Evolutionary conservation across 805 yeast genomes (phyloP), one percentile per base, ranked within the genome.

Genomic region (Teunomyces lycoperdinae): DNA sequence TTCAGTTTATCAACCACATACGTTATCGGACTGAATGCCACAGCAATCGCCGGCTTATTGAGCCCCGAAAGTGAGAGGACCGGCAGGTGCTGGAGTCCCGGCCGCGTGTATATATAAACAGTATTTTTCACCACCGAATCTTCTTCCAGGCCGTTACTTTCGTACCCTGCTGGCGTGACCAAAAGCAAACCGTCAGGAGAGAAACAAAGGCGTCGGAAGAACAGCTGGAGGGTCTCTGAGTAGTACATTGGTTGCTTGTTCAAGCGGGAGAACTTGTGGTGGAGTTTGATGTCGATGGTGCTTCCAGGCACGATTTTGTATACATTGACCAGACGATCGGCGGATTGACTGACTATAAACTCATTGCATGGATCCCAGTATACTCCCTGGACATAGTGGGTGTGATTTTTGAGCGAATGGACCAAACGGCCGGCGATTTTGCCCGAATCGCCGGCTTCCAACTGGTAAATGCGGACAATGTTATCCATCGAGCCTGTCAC

Each of bases 401-500:
- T 72, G 65, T 94, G 98, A 49, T 87, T 89, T 5, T 80, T 80
- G 50, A 84, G 72, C 54, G 81, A 2, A 75, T 75, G 1, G 63
- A 46, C 41, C 11, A 49, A 27, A 26, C 32, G 36, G 9, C 49
- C 53, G 2, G 43, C 26, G 33, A 47, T 8, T 32, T 40, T 47
- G 13, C 16, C 32, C 6, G 24, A 20, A 20, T 20, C 24, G 13
- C 34, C 32, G 14, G 24, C 33, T 24, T 49, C 58, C 4, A 78
- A 80, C 51, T 78, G 77, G 58, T 83, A 89, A 0, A 92, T 75
- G 42, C 96, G 73, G 9, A 90, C 79, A 6, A 82, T 74, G 58
- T 89, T 89, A 66, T 94, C 98, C 89, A 92, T 89, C 11, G 96
- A 84, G 0, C 96, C 98, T 5, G 94, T 81, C n/a, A 87, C 81